Evolutionary conservation across 2,329 filamentous ascomycete species (phyloP), one percentile per base, ranked within the genome.

Genomic region (Dactylonectria macrodidyma): DNA sequence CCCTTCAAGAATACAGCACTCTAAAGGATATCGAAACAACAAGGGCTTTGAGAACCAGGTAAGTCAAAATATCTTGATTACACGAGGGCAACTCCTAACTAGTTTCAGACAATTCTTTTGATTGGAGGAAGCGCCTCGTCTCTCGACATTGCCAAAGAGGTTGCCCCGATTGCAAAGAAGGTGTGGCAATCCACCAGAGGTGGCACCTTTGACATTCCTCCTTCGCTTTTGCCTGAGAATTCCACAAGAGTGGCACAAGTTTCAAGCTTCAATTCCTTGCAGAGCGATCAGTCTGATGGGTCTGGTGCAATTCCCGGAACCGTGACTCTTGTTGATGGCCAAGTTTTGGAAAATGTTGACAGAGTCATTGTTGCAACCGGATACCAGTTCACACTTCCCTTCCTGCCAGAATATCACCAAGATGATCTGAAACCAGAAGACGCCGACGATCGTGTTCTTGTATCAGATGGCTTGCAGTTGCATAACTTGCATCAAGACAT

Each of bases 401-500:
- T 92, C 71, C 82, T 93, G 0, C 76, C 81, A 2, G 76, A 86
- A 12, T 81, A 86, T 34, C 85, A 82, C 70, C 78, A 77, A 3
- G 80, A 81, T 26, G 79, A 78, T 0, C 61, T 79, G 0, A 59
- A 79, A 0, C 78, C 82, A 0, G 77, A 84, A 3, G 75, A 87
- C 1, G 89, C 89, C 0, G 81, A 85, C 61, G 84, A 88, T 0
- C 80, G 75, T 0, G 78, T 88, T 0, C 79, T 93, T 0, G 87
- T 93, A 8, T 92, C 88, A 0, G 88, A 92, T 59, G 91, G 90
- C 2, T 84, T 83, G n/a, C 87, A 89, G 74, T 81, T 84, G 19
- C 91, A 92, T 76, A 92, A 92, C 71, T 80, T 93, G 8, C 89
- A 92, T 81, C 88, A 88, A 65, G 90, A 93, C 76, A 89, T 92